phyloP scores from a whole-genome alignment of 352 stramenopile genomes.

The Globisporangium sylvaticum region DNA sequence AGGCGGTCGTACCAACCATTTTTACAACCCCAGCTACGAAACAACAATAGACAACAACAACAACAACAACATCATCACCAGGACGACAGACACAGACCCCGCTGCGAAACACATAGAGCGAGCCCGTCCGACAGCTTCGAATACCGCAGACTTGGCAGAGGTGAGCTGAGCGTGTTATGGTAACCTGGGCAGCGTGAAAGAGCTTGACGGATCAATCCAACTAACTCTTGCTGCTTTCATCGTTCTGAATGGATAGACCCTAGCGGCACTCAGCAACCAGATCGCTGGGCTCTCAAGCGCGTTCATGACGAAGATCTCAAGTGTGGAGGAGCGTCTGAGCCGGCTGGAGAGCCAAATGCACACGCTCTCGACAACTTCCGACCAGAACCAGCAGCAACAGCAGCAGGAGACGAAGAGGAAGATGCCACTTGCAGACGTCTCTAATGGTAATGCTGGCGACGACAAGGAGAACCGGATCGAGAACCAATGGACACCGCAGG shows the following conservation, averaged over 20 bases:
- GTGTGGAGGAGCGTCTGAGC: constrained; percentile 30
- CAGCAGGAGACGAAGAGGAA: constrained; percentile 5
- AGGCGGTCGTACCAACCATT: not conserved
- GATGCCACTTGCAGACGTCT: not conserved
- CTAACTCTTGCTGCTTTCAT: not conserved
- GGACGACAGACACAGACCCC: not conserved
- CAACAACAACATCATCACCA: no score
- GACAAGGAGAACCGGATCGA: not conserved
- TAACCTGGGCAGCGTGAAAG: no score
- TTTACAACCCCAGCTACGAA: not conserved
- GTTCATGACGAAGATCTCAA: constrained; percentile 33
- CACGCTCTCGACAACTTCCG: constrained; percentile 13
- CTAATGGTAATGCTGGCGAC: not conserved
- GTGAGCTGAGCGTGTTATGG: no score
- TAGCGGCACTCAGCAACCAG: constrained; percentile 27
- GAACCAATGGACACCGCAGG: not conserved
- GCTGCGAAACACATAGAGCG: not conserved
- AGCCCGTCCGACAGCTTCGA: not conserved
- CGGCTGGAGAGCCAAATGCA: constrained; percentile 32
- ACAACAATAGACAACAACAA: not conserved
- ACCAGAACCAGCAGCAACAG: constrained; percentile 21
- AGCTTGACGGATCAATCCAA: not conserved
- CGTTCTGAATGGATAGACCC: constrained; percentile 7
- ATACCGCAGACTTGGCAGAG: constrained; percentile 1
- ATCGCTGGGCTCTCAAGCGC: constrained; percentile 27